A percentile compares a stretch with the other conserved stretches of the same genome.
Conservation (phyloP, 2,329 filamentous ascomycete genomes). For the Penicillium capsulatum region DNA sequence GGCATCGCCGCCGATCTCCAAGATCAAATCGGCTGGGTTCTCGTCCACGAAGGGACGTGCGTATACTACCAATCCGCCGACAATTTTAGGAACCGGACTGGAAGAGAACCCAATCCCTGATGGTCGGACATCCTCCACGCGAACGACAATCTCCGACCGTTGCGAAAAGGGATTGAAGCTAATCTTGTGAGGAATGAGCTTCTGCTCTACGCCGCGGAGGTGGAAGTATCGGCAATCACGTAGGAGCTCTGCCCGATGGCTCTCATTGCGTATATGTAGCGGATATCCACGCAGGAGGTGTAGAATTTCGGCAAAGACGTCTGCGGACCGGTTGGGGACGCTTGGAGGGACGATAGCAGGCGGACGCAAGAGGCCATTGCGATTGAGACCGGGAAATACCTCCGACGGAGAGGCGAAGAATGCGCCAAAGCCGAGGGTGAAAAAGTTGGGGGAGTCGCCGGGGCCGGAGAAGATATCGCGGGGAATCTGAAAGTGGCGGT, state of each 20-base stretch:
- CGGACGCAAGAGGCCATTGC: constrained; percentile 73
- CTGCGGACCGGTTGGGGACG: constrained; percentile 75
- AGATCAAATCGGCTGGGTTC: constrained; percentile 64
- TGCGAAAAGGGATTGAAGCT: constrained; percentile 67
- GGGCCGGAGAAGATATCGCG: constrained; percentile 79
- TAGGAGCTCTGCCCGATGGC: constrained; percentile 71
- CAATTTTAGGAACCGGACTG: constrained; percentile 44
- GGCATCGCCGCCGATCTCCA: constrained; percentile 71
- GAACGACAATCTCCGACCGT: constrained; percentile 70
- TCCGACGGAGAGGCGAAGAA: constrained; percentile 79
- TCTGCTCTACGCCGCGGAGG: constrained; percentile 85
- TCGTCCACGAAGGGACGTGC: constrained; percentile 82
- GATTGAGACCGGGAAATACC: constrained; percentile 79
- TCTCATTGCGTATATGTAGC: constrained; percentile 68
- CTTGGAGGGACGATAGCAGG: constrained; percentile 79
- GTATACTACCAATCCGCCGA: constrained; percentile 65
- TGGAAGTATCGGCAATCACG: constrained; percentile 90
- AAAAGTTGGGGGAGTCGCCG: constrained; percentile 93
- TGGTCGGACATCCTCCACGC: constrained; percentile 82
- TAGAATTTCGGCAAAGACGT: constrained; percentile 77
- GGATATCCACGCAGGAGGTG: constrained; percentile 81
- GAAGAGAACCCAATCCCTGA: constrained; percentile 67
- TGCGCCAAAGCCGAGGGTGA: constrained; percentile 81
- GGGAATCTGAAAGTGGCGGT: constrained; percentile 82
- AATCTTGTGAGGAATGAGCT: constrained; percentile 71